Percentiles rank a stretch among this genome's conserved stretches.
These are phyloP conservation scores for Volvox carteri DNA, from an alignment of 163 green algal species.

Conservation along the genomic window DNA sequence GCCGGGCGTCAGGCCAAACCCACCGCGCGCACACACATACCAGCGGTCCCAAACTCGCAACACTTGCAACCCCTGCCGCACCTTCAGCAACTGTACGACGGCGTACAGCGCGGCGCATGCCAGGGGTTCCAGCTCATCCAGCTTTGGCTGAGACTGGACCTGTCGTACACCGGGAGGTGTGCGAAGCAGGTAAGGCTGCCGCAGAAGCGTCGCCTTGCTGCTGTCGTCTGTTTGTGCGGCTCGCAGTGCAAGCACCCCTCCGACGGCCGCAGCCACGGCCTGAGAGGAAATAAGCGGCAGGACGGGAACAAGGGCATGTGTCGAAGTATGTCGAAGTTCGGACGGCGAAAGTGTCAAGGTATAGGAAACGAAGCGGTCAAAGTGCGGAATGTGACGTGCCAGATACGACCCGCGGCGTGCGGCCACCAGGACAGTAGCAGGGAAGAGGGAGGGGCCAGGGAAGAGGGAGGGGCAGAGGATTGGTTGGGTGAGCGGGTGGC, in stretches of 20 bases:
- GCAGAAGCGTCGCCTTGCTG: too few species aligned
- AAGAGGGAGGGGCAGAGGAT: too few species aligned
- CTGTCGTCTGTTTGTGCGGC: background rate
- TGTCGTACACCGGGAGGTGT: background rate
- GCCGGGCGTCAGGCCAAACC: background rate
- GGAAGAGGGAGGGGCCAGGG: background rate
- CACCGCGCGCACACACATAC: background rate
- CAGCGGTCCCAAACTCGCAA: background rate
- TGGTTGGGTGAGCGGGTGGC: too few species aligned
- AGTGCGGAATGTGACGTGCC: background rate
- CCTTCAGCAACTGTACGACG: background rate
- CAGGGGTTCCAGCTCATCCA: conserved; percentile 9
- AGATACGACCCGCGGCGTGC: background rate
- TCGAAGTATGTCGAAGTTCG: background rate
- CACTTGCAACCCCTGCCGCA: background rate
- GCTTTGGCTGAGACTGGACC: background rate
- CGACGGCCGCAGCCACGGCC: background rate
- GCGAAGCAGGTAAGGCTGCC: too few species aligned
- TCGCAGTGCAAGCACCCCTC: background rate
- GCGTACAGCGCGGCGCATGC: conserved; percentile 14
- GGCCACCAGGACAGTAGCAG: background rate
- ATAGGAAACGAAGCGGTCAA: background rate
- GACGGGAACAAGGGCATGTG: background rate
- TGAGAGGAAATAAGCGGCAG: background rate
- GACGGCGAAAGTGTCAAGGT: background rate